Conservation (phyloP, 176 grass and related monocot species). For the Aechmea fasciata region DNA sequence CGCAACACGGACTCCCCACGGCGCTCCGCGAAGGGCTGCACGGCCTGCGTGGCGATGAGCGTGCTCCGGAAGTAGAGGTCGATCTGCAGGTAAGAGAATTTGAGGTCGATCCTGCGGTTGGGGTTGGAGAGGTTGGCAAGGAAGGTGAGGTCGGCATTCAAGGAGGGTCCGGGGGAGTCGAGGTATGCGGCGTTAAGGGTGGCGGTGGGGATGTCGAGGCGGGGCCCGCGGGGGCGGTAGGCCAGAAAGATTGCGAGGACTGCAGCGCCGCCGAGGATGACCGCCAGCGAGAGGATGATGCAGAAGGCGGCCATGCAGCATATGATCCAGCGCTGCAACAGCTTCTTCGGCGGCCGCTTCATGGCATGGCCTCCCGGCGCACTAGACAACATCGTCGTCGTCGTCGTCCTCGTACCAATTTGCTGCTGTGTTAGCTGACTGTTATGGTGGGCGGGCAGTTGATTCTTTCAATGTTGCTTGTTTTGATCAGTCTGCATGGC, state of each 20-base stretch:
- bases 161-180: slow-evolving; percentile 33
- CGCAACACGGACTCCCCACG: slow-evolving; percentile 26
- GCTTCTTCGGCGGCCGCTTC: background rate
- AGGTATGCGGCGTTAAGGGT: slow-evolving; percentile 70
- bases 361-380: background rate
- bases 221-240: slow-evolving; percentile 57
- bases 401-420: background rate
- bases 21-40: slow-evolving; percentile 33
- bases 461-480: background rate
- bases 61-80: slow-evolving; percentile 58
- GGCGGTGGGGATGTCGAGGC: slow-evolving; percentile 41
- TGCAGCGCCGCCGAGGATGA: slow-evolving; percentile 44
- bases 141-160: slow-evolving; percentile 68
- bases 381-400: too few species aligned
- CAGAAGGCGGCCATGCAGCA: slow-evolving; percentile 37
- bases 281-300: slow-evolving; percentile 53
- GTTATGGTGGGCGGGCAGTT: background rate
- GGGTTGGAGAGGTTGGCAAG: slow-evolving; percentile 60
- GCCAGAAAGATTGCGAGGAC: slow-evolving; percentile 61
- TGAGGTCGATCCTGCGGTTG: slow-evolving; percentile 46
- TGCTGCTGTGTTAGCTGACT: background rate
- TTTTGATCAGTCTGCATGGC: slow-evolving; percentile 7
- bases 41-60: slow-evolving; percentile 39
- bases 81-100: slow-evolving; percentile 59
- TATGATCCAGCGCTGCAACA: background rate